Percentiles rank a stretch among this genome's conserved stretches.
Conservation (phyloP, 192 early-diverging fungal species). For the Oehlia diaphana region DNA sequence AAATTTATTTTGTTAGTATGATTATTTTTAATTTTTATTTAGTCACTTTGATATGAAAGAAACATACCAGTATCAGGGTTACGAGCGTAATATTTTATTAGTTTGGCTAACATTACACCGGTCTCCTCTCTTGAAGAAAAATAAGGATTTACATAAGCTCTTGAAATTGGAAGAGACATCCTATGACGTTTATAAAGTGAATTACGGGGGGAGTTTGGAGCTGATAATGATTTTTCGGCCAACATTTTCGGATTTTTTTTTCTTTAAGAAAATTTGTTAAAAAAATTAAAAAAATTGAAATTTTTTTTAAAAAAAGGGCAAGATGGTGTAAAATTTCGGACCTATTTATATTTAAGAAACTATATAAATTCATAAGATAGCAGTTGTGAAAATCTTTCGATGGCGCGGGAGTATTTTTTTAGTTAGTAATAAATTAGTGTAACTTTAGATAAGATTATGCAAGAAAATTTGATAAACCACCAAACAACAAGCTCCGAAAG, state of each 20-base stretch:
- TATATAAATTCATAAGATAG: neutral
- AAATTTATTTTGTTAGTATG: neutral
- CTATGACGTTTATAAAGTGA: neutral
- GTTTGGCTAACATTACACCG: constrained; percentile 3
- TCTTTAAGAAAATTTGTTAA: neutral
- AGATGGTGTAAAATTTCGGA: neutral
- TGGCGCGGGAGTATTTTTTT: neutral
- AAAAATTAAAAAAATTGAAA: too few species aligned
- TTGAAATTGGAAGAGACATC: neutral
- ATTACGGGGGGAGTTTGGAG: neutral
- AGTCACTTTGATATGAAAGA: neutral
- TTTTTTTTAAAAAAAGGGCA: too few species aligned
- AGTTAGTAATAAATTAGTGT: neutral
- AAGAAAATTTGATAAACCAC: neutral
- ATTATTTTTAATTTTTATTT: too few species aligned
- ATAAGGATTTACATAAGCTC: neutral
- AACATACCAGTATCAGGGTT: constrained; percentile 2
- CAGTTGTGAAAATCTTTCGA: neutral
- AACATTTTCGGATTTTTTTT: neutral
- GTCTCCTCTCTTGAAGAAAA: constrained; percentile 13
- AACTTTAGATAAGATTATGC: neutral
- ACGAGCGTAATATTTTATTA: constrained; percentile 1
- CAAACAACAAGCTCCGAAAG: too few species aligned
- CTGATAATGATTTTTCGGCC: neutral
- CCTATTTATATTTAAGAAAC: neutral